These are phyloP conservation scores for Blastomyces parvus DNA, from an alignment of 2,329 filamentous ascomycete species.

Conservation along the genomic window DNA sequence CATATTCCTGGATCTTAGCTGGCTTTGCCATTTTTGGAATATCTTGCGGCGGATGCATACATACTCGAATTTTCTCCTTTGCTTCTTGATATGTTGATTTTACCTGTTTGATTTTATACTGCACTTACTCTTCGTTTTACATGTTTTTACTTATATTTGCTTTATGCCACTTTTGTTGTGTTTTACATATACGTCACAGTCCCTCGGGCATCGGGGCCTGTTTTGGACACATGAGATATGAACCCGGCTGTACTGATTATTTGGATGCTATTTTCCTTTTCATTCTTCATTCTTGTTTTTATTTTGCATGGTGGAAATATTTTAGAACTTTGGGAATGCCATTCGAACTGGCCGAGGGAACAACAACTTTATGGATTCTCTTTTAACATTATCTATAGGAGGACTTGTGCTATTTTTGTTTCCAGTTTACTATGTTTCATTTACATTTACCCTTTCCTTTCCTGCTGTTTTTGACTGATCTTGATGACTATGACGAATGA, in stretches of 20 bases:
- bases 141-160: slow-evolving; percentile 1
- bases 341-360: slow-evolving; percentile 2
- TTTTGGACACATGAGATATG: slow-evolving; percentile 3
- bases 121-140: background rate
- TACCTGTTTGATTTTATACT: background rate
- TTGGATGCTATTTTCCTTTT: background rate
- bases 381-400: background rate
- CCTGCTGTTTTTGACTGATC: background rate
- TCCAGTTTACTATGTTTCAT: slow-evolving; percentile 3
- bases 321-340: slow-evolving; percentile 6
- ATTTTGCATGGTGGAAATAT: slow-evolving; percentile 2
- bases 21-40: background rate
- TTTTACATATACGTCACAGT: slow-evolving; percentile 1
- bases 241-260: slow-evolving; percentile 4
- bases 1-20: background rate
- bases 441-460: background rate
- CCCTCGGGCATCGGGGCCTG: background rate
- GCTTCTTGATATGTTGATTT: background rate
- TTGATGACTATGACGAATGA: slow-evolving; percentile 5
- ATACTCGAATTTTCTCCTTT: background rate
- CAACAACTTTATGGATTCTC: background rate
- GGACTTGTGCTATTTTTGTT: background rate
- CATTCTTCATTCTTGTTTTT: background rate
- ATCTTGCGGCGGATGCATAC: background rate
- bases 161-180: background rate